These are phyloP conservation scores for Panellus pusillus DNA, from an alignment of 768 basidiomycete genomes.

Conservation along the genomic window DNA sequence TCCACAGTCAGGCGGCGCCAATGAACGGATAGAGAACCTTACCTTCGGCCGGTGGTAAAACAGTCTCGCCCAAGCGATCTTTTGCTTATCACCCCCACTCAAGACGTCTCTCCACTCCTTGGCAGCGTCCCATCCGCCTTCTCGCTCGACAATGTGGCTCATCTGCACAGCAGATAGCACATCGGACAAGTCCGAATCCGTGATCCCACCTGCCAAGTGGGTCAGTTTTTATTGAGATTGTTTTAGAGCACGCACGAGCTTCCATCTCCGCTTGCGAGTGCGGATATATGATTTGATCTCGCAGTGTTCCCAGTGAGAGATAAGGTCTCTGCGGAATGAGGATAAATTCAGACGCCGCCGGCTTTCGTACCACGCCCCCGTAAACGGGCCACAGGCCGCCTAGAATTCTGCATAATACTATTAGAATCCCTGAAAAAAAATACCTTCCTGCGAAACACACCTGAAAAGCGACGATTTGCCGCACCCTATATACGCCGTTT, in stretches of 20 bases:
- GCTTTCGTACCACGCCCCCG: slow-evolving; percentile 83
- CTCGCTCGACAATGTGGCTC: slow-evolving; percentile 82
- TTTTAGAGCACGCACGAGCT: slow-evolving; percentile 48
- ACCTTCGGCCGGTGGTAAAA: slow-evolving; percentile 96
- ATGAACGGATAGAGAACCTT: slow-evolving; percentile 19
- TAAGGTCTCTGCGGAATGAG: slow-evolving; percentile 96
- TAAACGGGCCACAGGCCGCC: slow-evolving; percentile 79
- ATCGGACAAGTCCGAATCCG: slow-evolving; percentile 69
- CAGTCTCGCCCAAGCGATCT: slow-evolving; percentile 94
- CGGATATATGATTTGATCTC: slow-evolving; percentile 97
- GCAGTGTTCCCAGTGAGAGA: slow-evolving; percentile 87
- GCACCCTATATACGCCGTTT: slow-evolving; percentile 49
- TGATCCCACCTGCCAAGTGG: slow-evolving; percentile 54
- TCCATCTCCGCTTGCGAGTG: slow-evolving; percentile 82
- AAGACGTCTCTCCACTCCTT: slow-evolving; percentile 93
- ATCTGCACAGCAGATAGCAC: slow-evolving; percentile 83
- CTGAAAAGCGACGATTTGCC: slow-evolving; percentile 93
- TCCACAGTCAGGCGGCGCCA: slow-evolving; percentile 4
- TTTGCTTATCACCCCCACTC: slow-evolving; percentile 95
- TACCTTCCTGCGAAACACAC: slow-evolving; percentile 25
- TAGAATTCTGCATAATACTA: slow-evolving; percentile 44
- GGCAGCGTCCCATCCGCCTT: slow-evolving; percentile 93
- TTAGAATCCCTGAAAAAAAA: no score
- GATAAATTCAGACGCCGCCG: slow-evolving; percentile 84
- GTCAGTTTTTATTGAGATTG: neutral